Conservation (phyloP, 1,139 yeast species). For the Yamadazyma epiphylla region DNA sequence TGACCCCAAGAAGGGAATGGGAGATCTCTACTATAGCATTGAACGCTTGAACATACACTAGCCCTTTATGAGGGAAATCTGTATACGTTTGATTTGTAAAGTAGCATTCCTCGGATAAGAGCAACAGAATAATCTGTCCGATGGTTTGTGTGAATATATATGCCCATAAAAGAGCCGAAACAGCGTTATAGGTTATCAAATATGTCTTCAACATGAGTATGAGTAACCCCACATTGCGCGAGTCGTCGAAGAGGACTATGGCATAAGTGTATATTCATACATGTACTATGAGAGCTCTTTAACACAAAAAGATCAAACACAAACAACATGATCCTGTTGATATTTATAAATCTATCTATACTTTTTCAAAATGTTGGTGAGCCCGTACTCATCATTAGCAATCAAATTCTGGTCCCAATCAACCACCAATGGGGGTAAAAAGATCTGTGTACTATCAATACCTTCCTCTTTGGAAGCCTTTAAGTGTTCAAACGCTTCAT, state of each 20-base stretch:
- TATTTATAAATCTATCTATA: conserved; percentile 16
- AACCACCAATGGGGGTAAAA: conserved; percentile 41
- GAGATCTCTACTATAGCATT: conserved; percentile 27
- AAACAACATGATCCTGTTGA: too few relatives aligned
- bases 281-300: too few relatives aligned
- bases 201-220: conserved; percentile 6
- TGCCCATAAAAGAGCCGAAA: conserved; percentile 65
- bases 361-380: conserved; percentile 27
- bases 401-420: conserved; percentile 48
- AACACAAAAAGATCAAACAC: too few relatives aligned
- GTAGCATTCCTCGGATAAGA: too few relatives aligned
- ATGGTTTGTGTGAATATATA: too few relatives aligned
- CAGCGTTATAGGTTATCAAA: conserved; percentile 50
- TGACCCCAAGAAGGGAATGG: conserved; percentile 25
- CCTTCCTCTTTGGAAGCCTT: conserved; percentile 21
- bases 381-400: conserved; percentile 37
- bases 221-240: too few relatives aligned
- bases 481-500: conserved; percentile 35
- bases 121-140: too few relatives aligned
- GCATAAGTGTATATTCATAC: too few relatives aligned
- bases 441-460: conserved; percentile 31
- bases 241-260: too few relatives aligned
- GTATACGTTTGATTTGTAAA: conserved; percentile 4
- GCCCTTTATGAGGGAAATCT: conserved; percentile 26
- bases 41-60: conserved; percentile 25